phyloP scores from a whole-genome alignment of 2,329 filamentous ascomycete species.

The Alternaria arborescens region DNA sequence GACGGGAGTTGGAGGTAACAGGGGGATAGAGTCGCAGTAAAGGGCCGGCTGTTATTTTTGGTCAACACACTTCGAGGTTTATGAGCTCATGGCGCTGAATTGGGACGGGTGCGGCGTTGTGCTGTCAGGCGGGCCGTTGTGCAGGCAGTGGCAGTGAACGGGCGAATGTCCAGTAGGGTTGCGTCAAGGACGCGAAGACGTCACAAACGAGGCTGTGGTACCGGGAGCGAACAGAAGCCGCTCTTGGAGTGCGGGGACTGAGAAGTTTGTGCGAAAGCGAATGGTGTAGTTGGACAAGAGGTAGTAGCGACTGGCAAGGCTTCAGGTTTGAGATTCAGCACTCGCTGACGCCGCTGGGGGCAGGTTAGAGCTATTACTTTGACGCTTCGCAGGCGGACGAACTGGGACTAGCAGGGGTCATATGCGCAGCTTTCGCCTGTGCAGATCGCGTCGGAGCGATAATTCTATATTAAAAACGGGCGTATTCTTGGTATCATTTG shows the following conservation, averaged over 20 bases:
- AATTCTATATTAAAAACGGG: constrained; percentile 33
- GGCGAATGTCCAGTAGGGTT: constrained; percentile 1
- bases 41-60: not conserved
- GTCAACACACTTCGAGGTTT: constrained; percentile 13
- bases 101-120: constrained; percentile 26
- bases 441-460: constrained; percentile 31
- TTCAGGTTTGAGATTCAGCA: constrained; percentile 23
- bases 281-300: constrained; percentile 12
- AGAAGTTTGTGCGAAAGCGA: constrained; percentile 13
- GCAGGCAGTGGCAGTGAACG: constrained; percentile 17
- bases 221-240: constrained; percentile 24
- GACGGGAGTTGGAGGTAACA: constrained; percentile 12
- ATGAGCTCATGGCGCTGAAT: constrained; percentile 32
- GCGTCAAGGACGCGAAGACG: constrained; percentile 25
- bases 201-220: constrained; percentile 28
- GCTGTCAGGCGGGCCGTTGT: constrained; percentile 27
- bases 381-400: constrained; percentile 29
- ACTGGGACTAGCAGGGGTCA: constrained; percentile 37
- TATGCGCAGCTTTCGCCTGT: constrained; percentile 24
- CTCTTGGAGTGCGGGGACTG: constrained; percentile 1
- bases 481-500: constrained; percentile 13
- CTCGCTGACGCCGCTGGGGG: constrained; percentile 25
- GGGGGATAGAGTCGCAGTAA: constrained; percentile 6
- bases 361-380: constrained; percentile 21
- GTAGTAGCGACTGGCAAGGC: constrained; percentile 28